Percentiles rank a stretch among this genome's conserved stretches.
Evolutionary conservation across 108 stramenopile genomes (phyloP).

Genomic region (Cyclotella choctawhatcheeana): DNA sequence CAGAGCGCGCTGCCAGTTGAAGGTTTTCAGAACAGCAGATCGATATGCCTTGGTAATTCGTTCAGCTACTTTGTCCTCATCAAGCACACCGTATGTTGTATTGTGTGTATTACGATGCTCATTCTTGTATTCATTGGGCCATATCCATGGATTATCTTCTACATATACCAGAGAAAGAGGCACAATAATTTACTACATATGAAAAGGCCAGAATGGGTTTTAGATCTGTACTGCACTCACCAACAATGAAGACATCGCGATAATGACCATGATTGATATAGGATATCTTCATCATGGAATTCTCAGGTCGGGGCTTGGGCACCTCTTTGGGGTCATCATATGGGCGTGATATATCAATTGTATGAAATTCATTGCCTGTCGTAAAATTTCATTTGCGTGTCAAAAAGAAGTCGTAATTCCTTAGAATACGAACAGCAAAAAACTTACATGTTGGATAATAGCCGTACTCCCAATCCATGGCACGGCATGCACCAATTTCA

Average conservation of each 20-base stretch:
- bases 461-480: constrained; percentile 18
- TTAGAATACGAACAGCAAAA: no score
- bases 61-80: constrained; percentile 25
- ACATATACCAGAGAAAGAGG: no score
- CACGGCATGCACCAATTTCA: constrained; percentile 31
- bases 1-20: constrained; percentile 46
- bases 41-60: constrained; percentile 34
- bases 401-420: no score
- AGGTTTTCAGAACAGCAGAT: constrained; percentile 53
- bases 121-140: constrained; percentile 31
- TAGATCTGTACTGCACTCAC: no score
- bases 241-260: constrained; percentile 69
- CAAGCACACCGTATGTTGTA: constrained; percentile 13
- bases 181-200: no score
- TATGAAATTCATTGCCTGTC: constrained; percentile 74
- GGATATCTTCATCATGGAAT: constrained; percentile 36
- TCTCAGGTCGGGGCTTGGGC: constrained; percentile 27
- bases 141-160: constrained; percentile 41
- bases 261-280: constrained; percentile 69
- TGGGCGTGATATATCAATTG: constrained; percentile 49
- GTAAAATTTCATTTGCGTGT: no score
- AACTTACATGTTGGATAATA: constrained; percentile 69
- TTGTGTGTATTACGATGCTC: constrained; percentile 4
- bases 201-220: no score
- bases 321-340: constrained; percentile 41